Base-by-base conservation (phyloP, 2,329 filamentous ascomycete genomes). In the Colletotrichum aenigma region DNA sequence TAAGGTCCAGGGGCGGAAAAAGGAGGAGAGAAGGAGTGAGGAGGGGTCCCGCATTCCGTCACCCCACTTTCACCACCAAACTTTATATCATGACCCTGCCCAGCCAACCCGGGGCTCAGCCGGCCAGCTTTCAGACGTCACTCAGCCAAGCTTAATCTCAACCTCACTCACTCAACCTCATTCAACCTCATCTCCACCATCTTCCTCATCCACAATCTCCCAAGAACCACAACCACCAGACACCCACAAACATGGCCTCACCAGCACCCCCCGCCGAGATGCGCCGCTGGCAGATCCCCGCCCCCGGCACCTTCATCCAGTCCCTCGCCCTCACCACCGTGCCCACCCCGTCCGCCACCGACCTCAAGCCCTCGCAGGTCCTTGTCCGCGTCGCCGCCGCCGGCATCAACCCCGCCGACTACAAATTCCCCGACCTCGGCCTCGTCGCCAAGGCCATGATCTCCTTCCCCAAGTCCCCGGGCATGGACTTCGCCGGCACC, bases 401-500 rank as follows among this genome's bases (percentile, higher is more conserved):
- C 2, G 81, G 84, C 7, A 80, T 89, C 38, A 90, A 91, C 79
- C 89, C 88, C 0, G 85, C 86, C 72, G 89, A 90, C 81, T 86
- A 86, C 85, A 90, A 90, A 76, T 62, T 88, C 6, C 79, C 83
- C n/a, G 86, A 87, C 66, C 71, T 87, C 6, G 84, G 84, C 12
- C 4, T 88, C 55, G 77, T 85, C 38, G 81, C 86, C 6, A 83
- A 83, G 26, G 72, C 83, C 55, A 75, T 84, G 8, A 65, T 85
- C n/a, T 65, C 79, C 43, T 81, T 80, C 21, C 89, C 89, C 26
- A 85, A 85, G 21, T 87, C 83, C 2, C 87, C 87, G 0, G 87
- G 87, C 21, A 85, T 87, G 78, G 91, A 92, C 79, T 89, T 89
- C 77, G 84, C 85, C 77, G 91, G 91, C 28, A 84, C 80, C 21